Base-by-base conservation (phyloP, 495 filamentous ascomycete genomes). In the Lasiosphaeria hispida region DNA sequence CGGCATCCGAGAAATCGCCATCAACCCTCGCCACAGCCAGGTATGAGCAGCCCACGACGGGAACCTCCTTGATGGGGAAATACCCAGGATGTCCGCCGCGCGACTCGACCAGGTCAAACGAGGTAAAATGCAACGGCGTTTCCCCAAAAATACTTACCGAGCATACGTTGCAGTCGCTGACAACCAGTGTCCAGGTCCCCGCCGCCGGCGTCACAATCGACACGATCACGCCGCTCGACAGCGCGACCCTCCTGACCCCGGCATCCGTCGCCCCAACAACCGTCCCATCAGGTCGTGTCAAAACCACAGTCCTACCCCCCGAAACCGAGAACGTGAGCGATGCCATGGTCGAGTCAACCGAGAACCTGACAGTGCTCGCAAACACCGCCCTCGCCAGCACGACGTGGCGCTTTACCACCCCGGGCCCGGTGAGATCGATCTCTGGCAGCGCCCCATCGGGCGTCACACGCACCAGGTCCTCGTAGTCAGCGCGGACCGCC, bases 101-200 rank as follows among this genome's bases (percentile, higher is more conserved):
- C n/a, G 14, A 14, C 9, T 23, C 14, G 9, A 35, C 11, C n/a
- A 45, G 33, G 42, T 30, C 23, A 30, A 45, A n/a, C 3, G 35
- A 52, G 4, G 33, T 19, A 18, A 40, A 13, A 11, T 34, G 49
- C 34, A 47, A 6, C 33, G 53, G 23, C 4, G 41, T 37, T 10
- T 36, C n/a, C 11, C 53, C 53, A 19, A 36, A 55, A 14, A 47
- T 36, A n/a, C 17, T 40, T 10, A 55, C 53, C 0, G 53, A 55
- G 53, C 53, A 47, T 13, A 23, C 41, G 14, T 55, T 42, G 15
- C 53, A 47, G 34, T 55, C 53, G 18, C 11, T 48, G 30, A 55
- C 42, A 35, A 33, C 8, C 9, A 55, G 33, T 19, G 33, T 47
- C 53, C 53, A 55, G 14, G 11, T 14, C 23, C 53, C 53, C 7